Evolutionary conservation across 768 basidiomycete genomes (phyloP), one percentile per base, ranked within the genome.

Genomic region (Tricholoma flavovirens): DNA sequence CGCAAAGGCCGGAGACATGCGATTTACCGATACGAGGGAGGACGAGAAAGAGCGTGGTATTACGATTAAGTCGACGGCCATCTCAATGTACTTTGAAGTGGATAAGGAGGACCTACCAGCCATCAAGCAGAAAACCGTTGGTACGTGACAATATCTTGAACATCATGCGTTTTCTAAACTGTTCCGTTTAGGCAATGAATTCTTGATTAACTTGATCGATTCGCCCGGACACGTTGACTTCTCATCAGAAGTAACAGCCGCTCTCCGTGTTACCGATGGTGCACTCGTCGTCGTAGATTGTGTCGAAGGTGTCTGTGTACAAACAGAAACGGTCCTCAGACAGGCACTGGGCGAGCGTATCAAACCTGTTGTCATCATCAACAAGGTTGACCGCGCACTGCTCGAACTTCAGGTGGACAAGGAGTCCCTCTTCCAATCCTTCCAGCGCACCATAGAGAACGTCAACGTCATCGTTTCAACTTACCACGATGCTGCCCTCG

Each of bases 31-130:
- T 74, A 98, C 97, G 57, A 83, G 96, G 78, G 84, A 89, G 9
- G 97, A 99, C 70, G 97, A 99, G 81, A 98, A 96, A 71, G 96
- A 98, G 73, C 94, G 96, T 75, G 97, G 97, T 80, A 98, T 99
- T 68, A 98, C 97, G 53, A 98, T 99, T 78, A 99, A 99, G 78
- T 98, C 95, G 45, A 98, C 96, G 30, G 97, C 95, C 67, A 97
- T 99, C 72, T 97, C 96, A 57, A 98, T 98, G 96, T 98, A 98
- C 77, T 99, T 99, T 72, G 86, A 93, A 78, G 83, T 99, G 67
- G 73, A 81, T 70, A 92, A 96, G 81, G 95, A 96, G 10, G 93
- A 98, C 57, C 68, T 97, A 29, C 62, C 72, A 9, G 78, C 86
- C 55, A 88, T 99, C 74, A 88, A 90, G 73, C 96, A 99, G 79